These are phyloP conservation scores for Eutrema yunnanense DNA, from an alignment of 345 rosid species.

Conservation along the genomic window DNA sequence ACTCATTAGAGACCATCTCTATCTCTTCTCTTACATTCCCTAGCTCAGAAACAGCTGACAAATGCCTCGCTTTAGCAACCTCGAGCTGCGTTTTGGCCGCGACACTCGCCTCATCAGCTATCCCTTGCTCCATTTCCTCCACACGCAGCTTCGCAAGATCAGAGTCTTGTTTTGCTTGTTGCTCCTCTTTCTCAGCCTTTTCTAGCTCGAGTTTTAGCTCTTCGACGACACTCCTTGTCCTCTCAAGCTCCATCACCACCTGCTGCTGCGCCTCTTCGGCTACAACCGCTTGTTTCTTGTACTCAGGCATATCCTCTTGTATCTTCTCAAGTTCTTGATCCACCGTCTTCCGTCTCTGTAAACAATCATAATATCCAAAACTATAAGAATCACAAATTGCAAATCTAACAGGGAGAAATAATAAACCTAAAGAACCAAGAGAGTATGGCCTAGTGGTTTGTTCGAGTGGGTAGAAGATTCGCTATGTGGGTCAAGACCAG, in stretches of 20 bases:
- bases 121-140: constrained; percentile 91
- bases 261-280: constrained; percentile 57
- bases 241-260: constrained; percentile 68
- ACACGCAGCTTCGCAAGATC: constrained; percentile 80
- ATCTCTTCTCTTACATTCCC: constrained; percentile 59
- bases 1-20: constrained; percentile 47
- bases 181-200: constrained; percentile 84
- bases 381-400: too few species aligned
- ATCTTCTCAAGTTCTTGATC: constrained; percentile 75
- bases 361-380: neutral
- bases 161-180: constrained; percentile 92
- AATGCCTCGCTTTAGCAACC: constrained; percentile 81
- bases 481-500: too few species aligned
- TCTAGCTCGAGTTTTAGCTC: constrained; percentile 79
- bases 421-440: neutral
- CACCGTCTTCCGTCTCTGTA: constrained; percentile 63
- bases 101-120: constrained; percentile 70
- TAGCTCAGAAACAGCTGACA: constrained; percentile 70
- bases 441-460: neutral
- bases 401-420: neutral
- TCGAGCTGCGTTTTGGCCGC: constrained; percentile 89
- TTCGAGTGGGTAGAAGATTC: too few species aligned
- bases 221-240: constrained; percentile 58
- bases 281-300: constrained; percentile 42
- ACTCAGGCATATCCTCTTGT: constrained; percentile 65